Base-by-base conservation (phyloP, 768 basidiomycete genomes). In the Termitomyces sp. region DNA sequence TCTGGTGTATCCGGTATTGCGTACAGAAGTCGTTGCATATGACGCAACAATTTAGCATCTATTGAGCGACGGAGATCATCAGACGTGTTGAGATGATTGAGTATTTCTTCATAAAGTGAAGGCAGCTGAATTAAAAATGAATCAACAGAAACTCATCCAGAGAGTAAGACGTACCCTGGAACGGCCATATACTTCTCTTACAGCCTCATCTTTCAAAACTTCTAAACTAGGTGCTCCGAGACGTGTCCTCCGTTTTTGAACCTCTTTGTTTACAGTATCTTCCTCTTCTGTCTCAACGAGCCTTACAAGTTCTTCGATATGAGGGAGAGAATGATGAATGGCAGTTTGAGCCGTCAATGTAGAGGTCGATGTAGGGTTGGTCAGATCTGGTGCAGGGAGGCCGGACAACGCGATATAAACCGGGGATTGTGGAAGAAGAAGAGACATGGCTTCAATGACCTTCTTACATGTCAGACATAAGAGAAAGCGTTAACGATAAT, bases 21-120 rank as follows among this genome's bases (percentile, higher is more conserved):
- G 51, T 76, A 68, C n/a, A 94, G 75, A 54, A 85, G 78, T 12
- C 78, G 76, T 57, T 85, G 78, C 60, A 83, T 86, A 64, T 85
- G 79, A 20, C 78, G 75, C 38, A 96, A 73, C 9, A 94, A 77
- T 61, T 90, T 94, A 28, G 82, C 74, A 66, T 98, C 95, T 1
- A 84, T 86, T 47, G 75, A 70, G 12, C 89, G 78, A n/a, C 93
- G 87, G n/a, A 91, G 72, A 6, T 86, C 84, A 63, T 95, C 92
- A 0, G 85, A 75, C 0, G 94, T 88, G 61, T 79, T 77, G 0
- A 88, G 90, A 63, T 96, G 94, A 58, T 86, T 87, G 33, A 94
- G 70, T n/a, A 95, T 74, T 63, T 93, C 88, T 33, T 84, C 75
- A 62, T 94, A 96, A 30, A 94, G 71, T 0, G 60, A 66, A 1